A percentile compares a stretch with the other conserved stretches of the same genome.
These are phyloP conservation scores for Venturia carpophila DNA, from an alignment of 2,329 filamentous ascomycete genomes.

Conservation along the genomic window DNA sequence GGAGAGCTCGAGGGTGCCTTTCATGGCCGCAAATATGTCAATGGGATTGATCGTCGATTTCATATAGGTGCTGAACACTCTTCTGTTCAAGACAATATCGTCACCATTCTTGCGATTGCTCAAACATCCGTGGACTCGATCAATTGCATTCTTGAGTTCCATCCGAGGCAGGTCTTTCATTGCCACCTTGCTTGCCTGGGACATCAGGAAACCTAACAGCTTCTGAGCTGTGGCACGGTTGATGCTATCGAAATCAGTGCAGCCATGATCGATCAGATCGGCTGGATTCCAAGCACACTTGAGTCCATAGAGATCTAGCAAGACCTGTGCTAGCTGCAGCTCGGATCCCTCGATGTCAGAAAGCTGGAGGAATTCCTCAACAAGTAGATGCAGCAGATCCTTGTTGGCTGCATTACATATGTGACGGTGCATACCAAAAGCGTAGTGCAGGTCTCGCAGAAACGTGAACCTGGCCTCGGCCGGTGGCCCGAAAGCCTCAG, in stretches of 20 bases:
- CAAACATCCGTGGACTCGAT: conserved; percentile 84
- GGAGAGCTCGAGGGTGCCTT: conserved; percentile 49
- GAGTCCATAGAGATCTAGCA: conserved; percentile 75
- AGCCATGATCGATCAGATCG: conserved; percentile 60
- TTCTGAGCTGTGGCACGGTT: conserved; percentile 74
- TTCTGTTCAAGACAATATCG: conserved; percentile 75
- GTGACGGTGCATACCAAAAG: conserved; percentile 66
- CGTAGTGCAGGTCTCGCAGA: conserved; percentile 73
- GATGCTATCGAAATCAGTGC: conserved; percentile 58
- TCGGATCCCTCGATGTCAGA: conserved; percentile 75
- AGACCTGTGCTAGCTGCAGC: conserved; percentile 74
- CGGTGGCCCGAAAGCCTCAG: conserved; percentile 54
- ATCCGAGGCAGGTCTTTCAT: conserved; percentile 90
- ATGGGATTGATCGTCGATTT: conserved; percentile 78
- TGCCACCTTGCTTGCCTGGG: conserved; percentile 71
- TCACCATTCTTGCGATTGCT: conserved; percentile 57
- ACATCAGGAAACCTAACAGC: conserved; percentile 75
- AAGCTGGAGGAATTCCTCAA: conserved; percentile 71
- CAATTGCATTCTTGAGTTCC: conserved; percentile 80
- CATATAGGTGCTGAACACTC: conserved; percentile 72
- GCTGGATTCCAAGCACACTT: conserved; percentile 45
- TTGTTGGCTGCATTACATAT: conserved; percentile 82
- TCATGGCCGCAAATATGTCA: conserved; percentile 70
- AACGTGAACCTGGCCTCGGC: conserved; percentile 71
- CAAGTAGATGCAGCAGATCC: conserved; percentile 81